Percentiles rank a stretch among this genome's conserved stretches.
These are phyloP conservation scores for Kluyveromyces sp. DNA, from an alignment of 1,139 yeast species.

Conservation along the genomic window DNA sequence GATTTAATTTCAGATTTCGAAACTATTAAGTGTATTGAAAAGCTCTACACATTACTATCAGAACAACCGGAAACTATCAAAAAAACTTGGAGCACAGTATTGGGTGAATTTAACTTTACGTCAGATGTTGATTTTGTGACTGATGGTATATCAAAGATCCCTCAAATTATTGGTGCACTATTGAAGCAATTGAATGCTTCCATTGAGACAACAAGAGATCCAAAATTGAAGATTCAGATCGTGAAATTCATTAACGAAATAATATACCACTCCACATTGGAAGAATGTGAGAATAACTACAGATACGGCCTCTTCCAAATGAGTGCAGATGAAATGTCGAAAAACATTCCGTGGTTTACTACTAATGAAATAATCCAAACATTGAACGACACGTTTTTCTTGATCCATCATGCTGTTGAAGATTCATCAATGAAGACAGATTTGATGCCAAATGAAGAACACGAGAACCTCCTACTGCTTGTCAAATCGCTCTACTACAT, in stretches of 20 bases:
- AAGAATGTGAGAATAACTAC: constrained; percentile 37
- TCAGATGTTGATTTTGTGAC: constrained; percentile 18
- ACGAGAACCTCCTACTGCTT: constrained; percentile 23
- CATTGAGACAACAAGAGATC: constrained; percentile 13
- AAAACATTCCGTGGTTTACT: constrained; percentile 33
- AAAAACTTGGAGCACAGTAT: constrained; percentile 7
- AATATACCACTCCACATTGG: constrained; percentile 36
- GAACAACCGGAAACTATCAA: not conserved
- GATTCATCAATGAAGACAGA: constrained; percentile 3
- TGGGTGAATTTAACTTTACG: constrained; percentile 11
- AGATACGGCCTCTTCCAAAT: constrained; percentile 27
- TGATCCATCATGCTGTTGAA: constrained; percentile 16
- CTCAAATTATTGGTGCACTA: constrained; percentile 33
- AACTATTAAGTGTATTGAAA: constrained; percentile 46
- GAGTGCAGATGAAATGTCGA: constrained; percentile 20
- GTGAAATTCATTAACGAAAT: constrained; percentile 35
- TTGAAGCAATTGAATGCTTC: constrained; percentile 24
- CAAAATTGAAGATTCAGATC: constrained; percentile 27
- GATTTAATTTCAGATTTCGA: constrained; percentile 36
- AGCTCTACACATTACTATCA: constrained; percentile 30
- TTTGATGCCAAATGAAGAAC: constrained; percentile 5
- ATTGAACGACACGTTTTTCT: constrained; percentile 28
- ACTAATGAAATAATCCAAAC: constrained; percentile 17
- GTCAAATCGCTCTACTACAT: constrained; percentile 32
- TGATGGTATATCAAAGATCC: constrained; percentile 32